Evolutionary conservation across 2,329 filamentous ascomycete species (phyloP).

Genomic region (Ophiostoma tasmaniense): DNA sequence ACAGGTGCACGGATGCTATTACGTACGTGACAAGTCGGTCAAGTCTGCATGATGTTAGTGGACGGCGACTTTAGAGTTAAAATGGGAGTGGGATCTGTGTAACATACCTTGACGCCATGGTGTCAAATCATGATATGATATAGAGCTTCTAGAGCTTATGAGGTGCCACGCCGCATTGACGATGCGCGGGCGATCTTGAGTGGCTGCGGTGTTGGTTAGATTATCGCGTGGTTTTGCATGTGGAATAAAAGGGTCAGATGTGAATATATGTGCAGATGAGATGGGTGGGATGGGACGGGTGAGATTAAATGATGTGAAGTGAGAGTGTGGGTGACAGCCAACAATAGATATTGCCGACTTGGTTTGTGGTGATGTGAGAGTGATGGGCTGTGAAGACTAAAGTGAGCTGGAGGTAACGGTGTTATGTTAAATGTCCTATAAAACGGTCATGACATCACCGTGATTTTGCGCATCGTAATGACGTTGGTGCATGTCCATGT

Average conservation of each 20-base stretch:
- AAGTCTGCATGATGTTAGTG: conserved; percentile 48
- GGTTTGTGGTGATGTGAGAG: not conserved
- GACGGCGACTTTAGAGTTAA: not conserved
- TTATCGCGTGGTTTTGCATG: not conserved
- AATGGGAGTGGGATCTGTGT: not conserved
- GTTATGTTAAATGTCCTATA: not conserved
- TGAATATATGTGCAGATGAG: not conserved
- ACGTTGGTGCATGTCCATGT: not conserved
- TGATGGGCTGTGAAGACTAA: not conserved
- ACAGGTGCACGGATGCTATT: not conserved
- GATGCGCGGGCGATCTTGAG: not conserved
- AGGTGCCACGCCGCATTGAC: conserved; percentile 10
- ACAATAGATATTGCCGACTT: not conserved
- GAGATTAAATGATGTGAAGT: too few relatives aligned
- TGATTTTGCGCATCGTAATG: not conserved
- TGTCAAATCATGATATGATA: conserved; percentile 31
- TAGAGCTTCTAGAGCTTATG: conserved; percentile 17
- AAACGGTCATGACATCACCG: not conserved
- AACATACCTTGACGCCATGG: conserved; percentile 48
- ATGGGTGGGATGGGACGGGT: not conserved
- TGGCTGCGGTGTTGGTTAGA: not conserved
- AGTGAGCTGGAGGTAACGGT: not conserved
- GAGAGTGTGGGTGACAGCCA: not conserved
- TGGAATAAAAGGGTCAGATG: too few relatives aligned
- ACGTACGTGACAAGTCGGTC: conserved; percentile 83